Conservation (phyloP, 2,329 filamentous ascomycete species). For the Colletotrichum falcatum region DNA sequence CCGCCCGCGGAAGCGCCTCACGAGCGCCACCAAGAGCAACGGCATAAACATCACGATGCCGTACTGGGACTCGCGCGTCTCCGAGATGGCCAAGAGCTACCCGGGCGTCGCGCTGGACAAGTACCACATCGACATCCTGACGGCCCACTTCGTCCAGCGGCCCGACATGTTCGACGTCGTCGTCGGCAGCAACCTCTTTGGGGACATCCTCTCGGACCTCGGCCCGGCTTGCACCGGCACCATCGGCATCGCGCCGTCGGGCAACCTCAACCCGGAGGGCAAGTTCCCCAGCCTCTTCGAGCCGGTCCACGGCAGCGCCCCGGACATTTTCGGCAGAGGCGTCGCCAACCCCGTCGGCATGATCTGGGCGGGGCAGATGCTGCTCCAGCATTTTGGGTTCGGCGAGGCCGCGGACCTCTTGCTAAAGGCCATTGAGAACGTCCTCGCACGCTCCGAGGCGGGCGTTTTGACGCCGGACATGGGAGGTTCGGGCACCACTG, state of each 20-base stretch:
- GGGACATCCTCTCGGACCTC: conserved; percentile 77
- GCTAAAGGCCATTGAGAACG: conserved; percentile 71
- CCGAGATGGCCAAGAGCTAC: conserved; percentile 66
- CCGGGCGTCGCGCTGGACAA: conserved; percentile 72
- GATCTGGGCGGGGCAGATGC: conserved; percentile 78
- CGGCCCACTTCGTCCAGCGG: conserved; percentile 71
- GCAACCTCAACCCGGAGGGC: conserved; percentile 72
- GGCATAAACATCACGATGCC: conserved; percentile 76
- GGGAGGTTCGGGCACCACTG: conserved; percentile 47
- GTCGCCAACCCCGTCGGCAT: conserved; percentile 80
- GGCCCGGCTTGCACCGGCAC: conserved; percentile 77
- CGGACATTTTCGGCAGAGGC: conserved; percentile 79
- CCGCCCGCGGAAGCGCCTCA: conserved; percentile 68
- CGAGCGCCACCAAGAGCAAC: conserved; percentile 75
- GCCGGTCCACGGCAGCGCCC: conserved; percentile 79
- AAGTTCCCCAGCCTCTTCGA: conserved; percentile 70
- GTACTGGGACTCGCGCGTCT: conserved; percentile 74
- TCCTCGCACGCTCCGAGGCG: conserved; percentile 62
- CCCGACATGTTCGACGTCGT: conserved; percentile 71
- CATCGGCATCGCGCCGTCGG: conserved; percentile 79
- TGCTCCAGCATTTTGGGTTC: conserved; percentile 73
- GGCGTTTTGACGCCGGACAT: conserved; percentile 49
- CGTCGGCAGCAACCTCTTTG: conserved; percentile 71
- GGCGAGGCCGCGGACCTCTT: conserved; percentile 60
- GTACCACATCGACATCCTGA: conserved; percentile 77